Base-by-base conservation (phyloP, 331 rosid genomes). In the Pyracantha coccinea region DNA sequence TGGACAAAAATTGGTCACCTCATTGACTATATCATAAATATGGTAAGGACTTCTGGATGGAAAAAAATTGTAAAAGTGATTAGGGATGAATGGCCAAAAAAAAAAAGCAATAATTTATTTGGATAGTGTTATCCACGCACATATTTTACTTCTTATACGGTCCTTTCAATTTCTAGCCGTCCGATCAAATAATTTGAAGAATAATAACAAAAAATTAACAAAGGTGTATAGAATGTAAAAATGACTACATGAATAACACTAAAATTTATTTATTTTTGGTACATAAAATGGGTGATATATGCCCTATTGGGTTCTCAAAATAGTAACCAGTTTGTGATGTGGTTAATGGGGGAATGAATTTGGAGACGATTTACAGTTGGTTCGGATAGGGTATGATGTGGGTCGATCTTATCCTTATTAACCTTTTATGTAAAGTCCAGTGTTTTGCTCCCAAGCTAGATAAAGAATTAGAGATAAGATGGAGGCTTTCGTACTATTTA, bases 381-480 rank as follows among this genome's bases (percentile, higher is more conserved):
- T 65, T 65, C 3, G 50, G 69, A 32, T 65, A 33, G 47, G 24
- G 31, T 1, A 38, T 11, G 55, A 33, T 38, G 74, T 27, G 58
- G 19, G 59, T 68, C 28, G 33, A 60, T 41, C 79, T 60, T 47
- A 68, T 68, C 83, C 33, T 44, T 54, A 32, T 47, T 17, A 60
- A 38, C 24, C 73, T 44, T 9, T 74, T 79, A 7, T 68, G 79
- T 38, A 66, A 74, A 12, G 64, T 50, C 50, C 75, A 50, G 23
- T 6, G 52, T 47, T 33, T 50, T 50, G 23, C 35, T 47, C 75
- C 31, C 68, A 54, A 31, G n/a, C 75, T 61, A 57, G 14, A 79
- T 38, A 47, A 70, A 70, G 29, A 63, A 23, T 35, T 45, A 52
- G 57, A 60, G 54, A 47, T 44, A 16, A 24, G 79, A 74, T 59